phyloP scores from a whole-genome alignment of 2,329 filamentous ascomycete species.

The Amylocarpus encephaloides region DNA sequence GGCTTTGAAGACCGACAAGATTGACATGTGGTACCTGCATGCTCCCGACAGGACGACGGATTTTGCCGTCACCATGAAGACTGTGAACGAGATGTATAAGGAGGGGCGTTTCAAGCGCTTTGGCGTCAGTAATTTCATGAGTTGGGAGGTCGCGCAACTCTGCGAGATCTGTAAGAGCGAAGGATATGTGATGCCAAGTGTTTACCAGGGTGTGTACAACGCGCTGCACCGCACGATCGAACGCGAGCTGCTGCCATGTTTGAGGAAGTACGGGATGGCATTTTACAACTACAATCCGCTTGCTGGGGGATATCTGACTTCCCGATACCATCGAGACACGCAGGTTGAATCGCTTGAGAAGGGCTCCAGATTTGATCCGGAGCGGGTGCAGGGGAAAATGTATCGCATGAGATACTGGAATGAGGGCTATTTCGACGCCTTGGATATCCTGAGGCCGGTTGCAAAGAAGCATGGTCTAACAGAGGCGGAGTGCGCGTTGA shows the following conservation, averaged over 20 bases:
- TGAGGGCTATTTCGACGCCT: conserved; percentile 56
- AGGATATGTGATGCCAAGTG: conserved; percentile 31
- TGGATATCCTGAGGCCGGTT: conserved; percentile 61
- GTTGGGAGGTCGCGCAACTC: conserved; percentile 27
- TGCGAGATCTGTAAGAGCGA: conserved; percentile 30
- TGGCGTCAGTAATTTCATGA: conserved; percentile 57
- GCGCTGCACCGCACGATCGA: conserved; percentile 45
- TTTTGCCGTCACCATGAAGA: conserved; percentile 27
- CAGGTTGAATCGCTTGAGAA: conserved; percentile 32
- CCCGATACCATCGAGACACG: conserved; percentile 45
- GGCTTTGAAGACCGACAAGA: conserved; percentile 45
- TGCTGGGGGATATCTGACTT: conserved; percentile 41
- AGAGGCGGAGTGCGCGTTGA: conserved; percentile 65
- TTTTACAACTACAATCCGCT: conserved; percentile 58
- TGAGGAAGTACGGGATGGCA: conserved; percentile 52
- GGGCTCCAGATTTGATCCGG: conserved; percentile 31
- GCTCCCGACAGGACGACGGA: conserved; percentile 26
- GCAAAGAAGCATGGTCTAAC: conserved; percentile 61
- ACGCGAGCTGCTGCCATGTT: conserved; percentile 52
- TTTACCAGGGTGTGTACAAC: conserved; percentile 34
- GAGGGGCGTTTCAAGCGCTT: conserved; percentile 38
- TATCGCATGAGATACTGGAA: conserved; percentile 56
- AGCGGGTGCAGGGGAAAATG: conserved; percentile 41
- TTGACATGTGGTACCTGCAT: conserved; percentile 28
- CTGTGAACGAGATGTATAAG: conserved; percentile 31